A percentile compares a stretch with the other conserved stretches of the same genome.
Conservation (phyloP, 495 filamentous ascomycete genomes). For the Penicillium herquei region DNA sequence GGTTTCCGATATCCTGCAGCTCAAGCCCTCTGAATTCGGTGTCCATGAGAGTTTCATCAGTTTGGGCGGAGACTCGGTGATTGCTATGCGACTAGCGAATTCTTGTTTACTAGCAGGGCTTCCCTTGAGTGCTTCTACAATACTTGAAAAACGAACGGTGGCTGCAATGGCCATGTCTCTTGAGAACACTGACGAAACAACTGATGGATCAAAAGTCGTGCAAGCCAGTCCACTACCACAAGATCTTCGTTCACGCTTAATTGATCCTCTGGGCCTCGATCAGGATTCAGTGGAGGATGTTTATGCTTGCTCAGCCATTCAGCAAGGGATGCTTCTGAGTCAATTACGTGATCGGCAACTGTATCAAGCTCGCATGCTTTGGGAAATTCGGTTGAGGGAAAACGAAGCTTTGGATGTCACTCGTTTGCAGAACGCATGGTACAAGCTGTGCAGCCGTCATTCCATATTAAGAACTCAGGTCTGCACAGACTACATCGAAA, state of each 20-base stretch:
- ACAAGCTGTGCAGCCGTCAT: not conserved
- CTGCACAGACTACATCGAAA: not conserved
- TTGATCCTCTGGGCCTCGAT: not conserved
- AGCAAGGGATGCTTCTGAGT: not conserved
- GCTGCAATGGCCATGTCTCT: not conserved
- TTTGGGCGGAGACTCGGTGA: constrained; percentile 41
- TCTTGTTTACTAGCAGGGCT: not conserved
- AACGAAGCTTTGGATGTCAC: not conserved
- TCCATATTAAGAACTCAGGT: not conserved
- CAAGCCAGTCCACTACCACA: not conserved
- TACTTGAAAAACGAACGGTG: not conserved
- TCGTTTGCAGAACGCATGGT: not conserved
- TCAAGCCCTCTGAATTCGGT: constrained; percentile 5
- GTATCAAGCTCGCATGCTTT: not conserved
- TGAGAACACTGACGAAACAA: not conserved
- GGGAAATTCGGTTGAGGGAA: not conserved
- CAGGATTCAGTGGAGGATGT: not conserved
- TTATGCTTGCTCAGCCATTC: not conserved
- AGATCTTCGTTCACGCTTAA: not conserved
- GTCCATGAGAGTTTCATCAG: constrained; percentile 35
- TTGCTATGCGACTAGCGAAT: constrained; percentile 52
- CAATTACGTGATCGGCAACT: not conserved
- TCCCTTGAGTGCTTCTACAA: not conserved
- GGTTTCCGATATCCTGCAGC: not conserved
- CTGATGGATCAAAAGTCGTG: not conserved